Evolutionary conservation across 257 asterid genomes (phyloP), one percentile per base, ranked within the genome.

Genomic region (Parsonsia alboflavescens): DNA sequence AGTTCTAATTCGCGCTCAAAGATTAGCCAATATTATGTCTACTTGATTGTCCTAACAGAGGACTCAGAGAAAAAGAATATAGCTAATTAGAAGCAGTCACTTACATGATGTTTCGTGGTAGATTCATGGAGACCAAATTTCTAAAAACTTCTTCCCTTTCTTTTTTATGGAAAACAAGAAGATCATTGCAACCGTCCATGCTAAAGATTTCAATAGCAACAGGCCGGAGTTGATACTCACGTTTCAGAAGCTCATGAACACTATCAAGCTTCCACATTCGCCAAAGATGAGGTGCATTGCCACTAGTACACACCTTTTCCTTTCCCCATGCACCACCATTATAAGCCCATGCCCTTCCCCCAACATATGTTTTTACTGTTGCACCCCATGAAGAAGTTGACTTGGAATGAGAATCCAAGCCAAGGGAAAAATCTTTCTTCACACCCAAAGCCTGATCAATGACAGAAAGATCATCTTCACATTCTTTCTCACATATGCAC

Each of bases 241-340:
- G 98, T 86, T 89, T 95, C 83, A 95, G 84, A 77, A 95, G 90
- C 90, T 95, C 98, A 73, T 92, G 99, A 75, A 95, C 96, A 84
- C 96, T 89, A 80, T 89, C 88, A 65, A 95, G 99, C 89, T 92
- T 95, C 99, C 99, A 95, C 94, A 95, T 95, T 66, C 83, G 93
- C 97, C 99, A 95, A 76, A 82, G 98, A 88, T 95, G 99, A 78
- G 99, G 98, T 75, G 87, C 93, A 77, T 86, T 89, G 46, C 98
- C 86, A 76, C 89, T 84, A 76, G 83, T 84, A 73, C 88, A 88
- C 76, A 89, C 86, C 80, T 87, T 95, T 84, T 95, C 99, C 89
- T 89, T 95, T 33, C 99, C 99, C 99, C 99, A 95, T 41, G 98
- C 98, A 75, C 99, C 99, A 78, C 99, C 99, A 84, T 85, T 95